Evolutionary conservation across 345 rosid genomes (phyloP).

Genomic region (Ailanthus altissimus): DNA sequence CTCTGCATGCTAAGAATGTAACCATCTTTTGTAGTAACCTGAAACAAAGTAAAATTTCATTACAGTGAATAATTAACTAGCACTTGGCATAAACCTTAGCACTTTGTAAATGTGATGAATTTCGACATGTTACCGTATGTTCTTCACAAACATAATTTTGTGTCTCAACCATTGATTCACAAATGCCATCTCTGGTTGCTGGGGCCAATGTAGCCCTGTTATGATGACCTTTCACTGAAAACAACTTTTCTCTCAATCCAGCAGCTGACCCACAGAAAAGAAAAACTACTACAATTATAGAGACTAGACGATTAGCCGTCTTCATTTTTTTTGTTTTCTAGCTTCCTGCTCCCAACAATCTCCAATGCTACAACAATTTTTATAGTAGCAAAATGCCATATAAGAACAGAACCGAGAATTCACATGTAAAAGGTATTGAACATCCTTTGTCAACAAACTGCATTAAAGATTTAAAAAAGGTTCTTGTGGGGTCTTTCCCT

Average conservation of each 20-base stretch:
- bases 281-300: background rate
- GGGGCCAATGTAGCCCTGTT: conserved; percentile 14
- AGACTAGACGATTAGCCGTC: background rate
- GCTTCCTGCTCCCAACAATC: background rate
- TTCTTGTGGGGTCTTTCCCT: background rate
- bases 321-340: background rate
- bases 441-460: background rate
- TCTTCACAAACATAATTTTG: conserved; percentile 40
- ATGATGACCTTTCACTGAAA: background rate
- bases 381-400: background rate
- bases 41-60: conserved; percentile 15
- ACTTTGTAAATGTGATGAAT: background rate
- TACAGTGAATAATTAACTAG: background rate
- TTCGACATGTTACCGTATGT: conserved; percentile 30
- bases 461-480: background rate
- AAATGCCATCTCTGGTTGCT: conserved; percentile 32
- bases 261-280: conserved; percentile 23
- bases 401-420: background rate
- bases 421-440: background rate
- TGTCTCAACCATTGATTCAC: conserved; percentile 38
- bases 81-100: background rate
- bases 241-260: conserved; percentile 22
- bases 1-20: conserved; percentile 59
- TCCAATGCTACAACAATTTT: background rate
- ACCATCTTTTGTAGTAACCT: conserved; percentile 64